Evolutionary conservation across 2,329 filamentous ascomycete species (phyloP).

Genomic region (Dothideomycetes sp.): DNA sequence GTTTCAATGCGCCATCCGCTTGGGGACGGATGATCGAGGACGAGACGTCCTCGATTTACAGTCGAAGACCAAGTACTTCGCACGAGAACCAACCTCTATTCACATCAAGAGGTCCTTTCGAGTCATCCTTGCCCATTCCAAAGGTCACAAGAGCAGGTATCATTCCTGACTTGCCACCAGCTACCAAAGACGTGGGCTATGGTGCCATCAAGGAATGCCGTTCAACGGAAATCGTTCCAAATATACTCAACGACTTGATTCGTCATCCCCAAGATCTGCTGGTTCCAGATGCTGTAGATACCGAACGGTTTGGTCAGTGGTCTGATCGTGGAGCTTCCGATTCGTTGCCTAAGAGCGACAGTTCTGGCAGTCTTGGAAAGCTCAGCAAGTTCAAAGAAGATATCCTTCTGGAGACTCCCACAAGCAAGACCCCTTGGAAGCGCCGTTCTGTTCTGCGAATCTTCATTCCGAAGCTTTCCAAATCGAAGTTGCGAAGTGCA

Average conservation of each 20-base stretch:
- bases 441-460: slow-evolving; percentile 24
- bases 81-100: not conserved
- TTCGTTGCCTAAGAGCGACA: slow-evolving; percentile 20
- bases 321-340: not conserved
- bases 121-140: too few species aligned
- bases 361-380: slow-evolving; percentile 17
- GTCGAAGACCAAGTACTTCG: slow-evolving; percentile 20
- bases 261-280: too few species aligned
- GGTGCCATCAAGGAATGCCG: too few species aligned
- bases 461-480: slow-evolving; percentile 19
- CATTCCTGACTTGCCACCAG: too few species aligned
- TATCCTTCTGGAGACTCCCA: slow-evolving; percentile 15
- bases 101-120: not conserved
- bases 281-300: too few species aligned
- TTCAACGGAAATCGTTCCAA: too few species aligned
- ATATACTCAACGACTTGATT: too few species aligned
- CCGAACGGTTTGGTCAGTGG: not conserved
- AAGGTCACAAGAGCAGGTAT: too few species aligned
- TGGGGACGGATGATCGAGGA: slow-evolving; percentile 30
- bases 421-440: slow-evolving; percentile 20
- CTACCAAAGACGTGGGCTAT: too few species aligned
- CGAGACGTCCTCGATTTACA: slow-evolving; percentile 32
- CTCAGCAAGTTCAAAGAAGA: slow-evolving; percentile 15
- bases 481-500: slow-evolving; percentile 19
- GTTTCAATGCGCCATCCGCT: slow-evolving; percentile 26